Evolutionary conservation across 768 basidiomycete genomes (phyloP).

Genomic region (Saitozyma sp.): DNA sequence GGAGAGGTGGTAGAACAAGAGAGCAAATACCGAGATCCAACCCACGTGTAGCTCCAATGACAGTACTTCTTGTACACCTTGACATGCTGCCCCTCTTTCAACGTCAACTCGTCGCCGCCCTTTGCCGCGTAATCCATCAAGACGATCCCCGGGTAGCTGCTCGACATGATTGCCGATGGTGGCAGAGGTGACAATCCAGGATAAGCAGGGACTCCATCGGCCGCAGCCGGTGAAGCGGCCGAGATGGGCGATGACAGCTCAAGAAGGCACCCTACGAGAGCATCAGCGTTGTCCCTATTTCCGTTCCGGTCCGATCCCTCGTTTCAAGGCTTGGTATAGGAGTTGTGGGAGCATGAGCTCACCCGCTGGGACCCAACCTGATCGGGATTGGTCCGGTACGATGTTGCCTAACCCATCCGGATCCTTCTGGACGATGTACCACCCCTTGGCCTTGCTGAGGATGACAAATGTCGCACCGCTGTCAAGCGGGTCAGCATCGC

Average conservation of each 20-base stretch:
- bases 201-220: conserved; percentile 22
- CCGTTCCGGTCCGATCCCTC: neutral
- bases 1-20: too few relatives aligned
- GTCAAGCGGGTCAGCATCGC: conserved; percentile 8
- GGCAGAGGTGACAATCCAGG: conserved; percentile 64
- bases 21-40: neutral
- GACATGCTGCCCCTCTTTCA: conserved; percentile 82
- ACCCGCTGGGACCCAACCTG: conserved; percentile 97
- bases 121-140: conserved; percentile 95
- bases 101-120: conserved; percentile 85
- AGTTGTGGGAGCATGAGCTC: conserved; percentile 4
- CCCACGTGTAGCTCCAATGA: conserved; percentile 66
- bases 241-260: conserved; percentile 91
- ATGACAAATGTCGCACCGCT: conserved; percentile 94
- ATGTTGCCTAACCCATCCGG: conserved; percentile 77
- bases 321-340: neutral
- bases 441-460: conserved; percentile 88
- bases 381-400: conserved; percentile 71
- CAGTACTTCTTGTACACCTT: conserved; percentile 97
- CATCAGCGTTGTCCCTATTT: neutral
- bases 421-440: conserved; percentile 99
- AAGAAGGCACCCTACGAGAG: conserved; percentile 65
- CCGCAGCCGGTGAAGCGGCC: conserved; percentile 60
- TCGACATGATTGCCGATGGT: conserved; percentile 89
- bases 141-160: conserved; percentile 92